phyloP scores from a whole-genome alignment of 371 early-diverging fungal genomes.

The Mortierella sp. region DNA sequence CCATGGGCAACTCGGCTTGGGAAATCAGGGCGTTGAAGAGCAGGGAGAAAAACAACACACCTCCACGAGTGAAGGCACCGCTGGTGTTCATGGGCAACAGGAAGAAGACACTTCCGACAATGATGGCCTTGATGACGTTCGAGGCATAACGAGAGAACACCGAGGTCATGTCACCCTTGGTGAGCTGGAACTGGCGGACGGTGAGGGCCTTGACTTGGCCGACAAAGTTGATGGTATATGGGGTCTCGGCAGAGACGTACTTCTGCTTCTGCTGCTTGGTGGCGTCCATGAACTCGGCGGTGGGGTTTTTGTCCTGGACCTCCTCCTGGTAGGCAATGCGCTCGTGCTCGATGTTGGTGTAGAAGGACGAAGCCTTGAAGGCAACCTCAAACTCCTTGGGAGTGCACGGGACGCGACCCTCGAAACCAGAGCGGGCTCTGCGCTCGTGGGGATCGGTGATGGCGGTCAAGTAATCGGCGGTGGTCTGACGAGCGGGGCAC shows the following conservation, averaged over 20 bases:
- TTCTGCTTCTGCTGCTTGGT: conserved; percentile 69
- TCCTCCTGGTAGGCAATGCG: conserved; percentile 59
- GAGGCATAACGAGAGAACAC: conserved; percentile 71
- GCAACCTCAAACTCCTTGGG: conserved; percentile 64
- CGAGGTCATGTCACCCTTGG: conserved; percentile 63
- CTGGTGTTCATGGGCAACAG: conserved; percentile 62
- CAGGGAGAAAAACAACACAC: conserved; percentile 69
- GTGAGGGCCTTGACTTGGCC: conserved; percentile 74
- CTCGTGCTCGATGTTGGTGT: conserved; percentile 57
- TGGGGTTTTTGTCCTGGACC: conserved; percentile 52
- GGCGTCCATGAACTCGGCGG: conserved; percentile 64
- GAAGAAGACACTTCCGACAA: conserved; percentile 79
- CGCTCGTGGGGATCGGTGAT: conserved; percentile 75
- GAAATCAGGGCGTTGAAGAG: conserved; percentile 69
- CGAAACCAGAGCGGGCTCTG: conserved; percentile 65
- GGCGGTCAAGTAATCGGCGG: conserved; percentile 84
- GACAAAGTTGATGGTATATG: conserved; percentile 73
- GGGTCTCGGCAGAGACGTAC: conserved; percentile 63
- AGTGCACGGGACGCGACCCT: conserved; percentile 62
- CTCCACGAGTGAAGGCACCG: conserved; percentile 82
- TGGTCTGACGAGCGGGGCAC: conserved; percentile 80
- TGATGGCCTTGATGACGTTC: conserved; percentile 72
- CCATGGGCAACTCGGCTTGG: conserved; percentile 67
- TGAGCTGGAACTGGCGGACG: conserved; percentile 74
- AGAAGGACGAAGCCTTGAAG: conserved; percentile 60